Evolutionary conservation across 495 filamentous ascomycete genomes (phyloP), one percentile per base, ranked within the genome.

Genomic region (Xylaria bambusicola): DNA sequence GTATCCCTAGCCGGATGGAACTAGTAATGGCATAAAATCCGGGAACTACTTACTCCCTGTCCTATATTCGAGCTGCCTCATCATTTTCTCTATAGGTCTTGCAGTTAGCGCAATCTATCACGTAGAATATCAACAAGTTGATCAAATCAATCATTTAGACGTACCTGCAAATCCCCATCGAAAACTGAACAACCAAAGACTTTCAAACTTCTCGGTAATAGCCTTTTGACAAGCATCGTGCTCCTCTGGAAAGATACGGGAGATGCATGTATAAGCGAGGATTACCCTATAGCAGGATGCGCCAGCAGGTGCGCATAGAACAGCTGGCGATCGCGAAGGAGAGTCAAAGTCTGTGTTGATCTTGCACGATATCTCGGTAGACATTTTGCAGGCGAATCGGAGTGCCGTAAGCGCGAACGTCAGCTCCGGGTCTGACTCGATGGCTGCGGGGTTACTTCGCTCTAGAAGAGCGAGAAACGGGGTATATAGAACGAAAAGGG

Each of bases 351-450:
- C 56, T 3, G 62, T 58, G 56, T 68, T 70, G 8, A 70, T 45
- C 61, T 70, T 70, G 42, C 68, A 70, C 44, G 61, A 66, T 24
- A 70, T 70, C 51, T 70, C 68, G 13, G 62, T 66, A 12, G 68
- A 70, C 68, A 70, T 68, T 50, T 68, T 64, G 56, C 68, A 70
- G n/a, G 68, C 68, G 56, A 70, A 70, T 18, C 63, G 65, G 7
- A 70, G 56, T 15, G 68, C 68, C 20, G 65, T 63, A 3, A 68
- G 33, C 18, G 68, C 68, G 1, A 66, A 63, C 1, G 48, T 26
- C 13, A 70, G 24, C n/a, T 70, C 68, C 8, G 48, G 40, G n/a
- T 62, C 60, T 0, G 55, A 48, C 51, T 68, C 18, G 44, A 58
- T 33, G 44, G 31, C 10, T 29, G 24, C 33, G 33, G 44, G 50